phyloP scores from a whole-genome alignment of 345 rosid genomes.

The Excoecaria cochinchinensis region DNA sequence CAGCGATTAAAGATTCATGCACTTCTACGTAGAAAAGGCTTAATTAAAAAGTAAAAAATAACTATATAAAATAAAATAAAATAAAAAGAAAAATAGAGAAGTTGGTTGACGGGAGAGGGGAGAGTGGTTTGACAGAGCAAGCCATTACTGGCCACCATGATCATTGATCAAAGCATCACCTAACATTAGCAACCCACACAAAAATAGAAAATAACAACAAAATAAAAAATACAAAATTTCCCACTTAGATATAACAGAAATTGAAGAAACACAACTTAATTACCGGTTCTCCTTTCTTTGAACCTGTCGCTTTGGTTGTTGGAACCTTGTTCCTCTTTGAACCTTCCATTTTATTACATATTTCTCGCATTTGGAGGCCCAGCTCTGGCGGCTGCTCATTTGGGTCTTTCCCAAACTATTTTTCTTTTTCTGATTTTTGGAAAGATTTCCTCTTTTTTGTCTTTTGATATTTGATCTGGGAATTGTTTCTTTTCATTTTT shows the following conservation, averaged over 20 bases:
- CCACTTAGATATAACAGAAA: background rate
- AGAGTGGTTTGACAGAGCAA: too few species aligned
- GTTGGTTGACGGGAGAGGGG: too few species aligned
- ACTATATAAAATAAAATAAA: too few species aligned
- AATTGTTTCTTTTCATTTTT: constrained; percentile 14
- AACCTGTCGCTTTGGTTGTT: constrained; percentile 9
- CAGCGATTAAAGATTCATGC: too few species aligned
- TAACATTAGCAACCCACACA: too few species aligned
- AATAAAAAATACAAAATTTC: too few species aligned
- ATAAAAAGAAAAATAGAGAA: too few species aligned
- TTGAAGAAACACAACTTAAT: background rate
- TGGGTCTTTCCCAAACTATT: background rate
- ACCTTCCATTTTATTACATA: background rate
- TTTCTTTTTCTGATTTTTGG: constrained; percentile 13
- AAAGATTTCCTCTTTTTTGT: constrained; percentile 1
- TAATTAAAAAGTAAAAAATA: too few species aligned
- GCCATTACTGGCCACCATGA: too few species aligned
- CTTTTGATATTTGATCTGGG: background rate
- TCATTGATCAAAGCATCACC: too few species aligned
- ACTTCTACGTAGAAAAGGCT: too few species aligned
- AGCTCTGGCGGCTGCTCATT: constrained; percentile 17
- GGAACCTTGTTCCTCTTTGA: constrained; percentile 5
- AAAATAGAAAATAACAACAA: too few species aligned
- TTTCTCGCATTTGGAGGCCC: constrained; percentile 9
- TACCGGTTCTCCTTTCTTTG: constrained; percentile 10